Conservation (phyloP, 208 protist genomes). For the Trypanosomatidae sp. region DNA sequence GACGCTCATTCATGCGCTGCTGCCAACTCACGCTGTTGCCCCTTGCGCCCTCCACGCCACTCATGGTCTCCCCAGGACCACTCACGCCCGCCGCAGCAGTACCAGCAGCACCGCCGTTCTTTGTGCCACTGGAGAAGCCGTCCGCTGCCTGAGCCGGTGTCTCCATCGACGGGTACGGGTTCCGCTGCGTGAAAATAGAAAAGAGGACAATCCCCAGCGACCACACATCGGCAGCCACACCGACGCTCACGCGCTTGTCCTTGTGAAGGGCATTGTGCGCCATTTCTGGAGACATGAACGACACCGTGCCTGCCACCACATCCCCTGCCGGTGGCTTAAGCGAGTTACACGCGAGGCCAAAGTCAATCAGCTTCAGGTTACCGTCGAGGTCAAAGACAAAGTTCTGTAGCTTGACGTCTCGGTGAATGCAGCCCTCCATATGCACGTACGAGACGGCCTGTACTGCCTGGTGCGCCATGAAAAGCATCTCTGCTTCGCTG, state of each 20-base stretch:
- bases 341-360: constrained; percentile 79
- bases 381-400: constrained; percentile 90
- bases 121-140: not conserved
- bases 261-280: constrained; percentile 87
- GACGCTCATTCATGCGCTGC: constrained; percentile 47
- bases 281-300: constrained; percentile 94
- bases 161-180: constrained; percentile 55
- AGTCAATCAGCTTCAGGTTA: constrained; percentile 91
- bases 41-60: not conserved
- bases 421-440: constrained; percentile 84
- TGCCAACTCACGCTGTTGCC: constrained; percentile 13
- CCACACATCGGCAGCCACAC: constrained; percentile 83
- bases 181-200: constrained; percentile 88
- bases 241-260: constrained; percentile 79
- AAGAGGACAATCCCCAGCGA: constrained; percentile 89
- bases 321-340: constrained; percentile 79
- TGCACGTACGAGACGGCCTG: constrained; percentile 92
- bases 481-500: constrained; percentile 86
- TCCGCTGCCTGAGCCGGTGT: constrained; percentile 8
- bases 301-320: constrained; percentile 88
- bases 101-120: not conserved
- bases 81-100: not conserved
- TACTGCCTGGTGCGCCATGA: constrained; percentile 89
- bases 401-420: constrained; percentile 93
- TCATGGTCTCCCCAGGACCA: not conserved